These are phyloP conservation scores for Cucurbita ficifolia DNA, from an alignment of 306 rosid species.

Conservation along the genomic window DNA sequence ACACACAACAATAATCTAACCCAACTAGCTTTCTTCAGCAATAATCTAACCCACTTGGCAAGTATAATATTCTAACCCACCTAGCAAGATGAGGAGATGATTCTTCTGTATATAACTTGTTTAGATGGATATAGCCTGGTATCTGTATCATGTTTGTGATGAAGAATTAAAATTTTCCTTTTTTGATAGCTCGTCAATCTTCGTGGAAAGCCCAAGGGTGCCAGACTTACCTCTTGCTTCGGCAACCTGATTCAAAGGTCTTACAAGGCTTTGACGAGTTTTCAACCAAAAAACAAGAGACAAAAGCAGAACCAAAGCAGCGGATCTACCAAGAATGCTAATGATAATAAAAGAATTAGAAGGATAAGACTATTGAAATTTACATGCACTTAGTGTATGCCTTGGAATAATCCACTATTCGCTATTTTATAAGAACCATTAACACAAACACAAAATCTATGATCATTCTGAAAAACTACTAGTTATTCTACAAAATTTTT, in stretches of 20 bases:
- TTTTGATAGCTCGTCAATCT: conserved; percentile 17
- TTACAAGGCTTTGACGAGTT: conserved; percentile 17
- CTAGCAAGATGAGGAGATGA: no score
- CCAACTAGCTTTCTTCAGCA: no score
- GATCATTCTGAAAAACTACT: background rate
- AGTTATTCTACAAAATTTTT: no score
- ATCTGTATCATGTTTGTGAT: background rate
- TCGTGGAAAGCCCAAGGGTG: conserved; percentile 16
- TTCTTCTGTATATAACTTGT: background rate
- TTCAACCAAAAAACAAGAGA: conserved; percentile 12
- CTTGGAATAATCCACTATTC: background rate
- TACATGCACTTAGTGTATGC: background rate
- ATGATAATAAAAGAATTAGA: background rate
- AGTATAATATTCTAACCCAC: no score
- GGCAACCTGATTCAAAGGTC: conserved; percentile 30
- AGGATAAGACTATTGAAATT: conserved; percentile 15
- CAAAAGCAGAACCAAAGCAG: conserved; percentile 9
- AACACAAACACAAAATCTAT: background rate
- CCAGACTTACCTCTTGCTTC: conserved; percentile 21
- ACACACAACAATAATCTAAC: background rate
- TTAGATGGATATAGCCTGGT: background rate
- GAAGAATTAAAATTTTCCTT: background rate
- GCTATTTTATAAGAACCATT: background rate
- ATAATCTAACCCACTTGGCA: no score
- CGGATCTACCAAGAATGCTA: conserved; percentile 1